phyloP scores from a whole-genome alignment of 2,329 filamentous ascomycete species.

The Aureobasidium melanogenum region DNA sequence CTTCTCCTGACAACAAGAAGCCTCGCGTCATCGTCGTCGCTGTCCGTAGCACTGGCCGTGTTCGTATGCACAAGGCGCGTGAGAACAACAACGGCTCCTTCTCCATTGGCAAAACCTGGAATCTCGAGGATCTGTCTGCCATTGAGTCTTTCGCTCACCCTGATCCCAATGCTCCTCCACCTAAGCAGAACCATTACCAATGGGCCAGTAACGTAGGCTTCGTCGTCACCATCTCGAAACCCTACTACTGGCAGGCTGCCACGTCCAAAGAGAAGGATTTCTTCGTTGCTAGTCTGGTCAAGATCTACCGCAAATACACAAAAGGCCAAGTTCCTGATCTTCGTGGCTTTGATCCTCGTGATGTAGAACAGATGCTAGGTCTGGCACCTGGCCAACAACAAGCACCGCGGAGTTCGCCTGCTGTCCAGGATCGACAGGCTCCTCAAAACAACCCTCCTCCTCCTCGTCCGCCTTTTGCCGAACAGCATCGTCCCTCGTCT shows the following conservation, averaged over 20 bases:
- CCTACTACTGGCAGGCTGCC: constrained; percentile 94
- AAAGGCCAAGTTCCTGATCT: constrained; percentile 73
- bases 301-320: constrained; percentile 95
- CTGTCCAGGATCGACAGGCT: not conserved
- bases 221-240: constrained; percentile 78
- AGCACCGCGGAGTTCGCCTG: constrained; percentile 11
- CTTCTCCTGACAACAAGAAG: constrained; percentile 70
- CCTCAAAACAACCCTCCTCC: constrained; percentile 3
- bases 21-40: constrained; percentile 85
- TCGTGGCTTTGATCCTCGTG: constrained; percentile 70
- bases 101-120: constrained; percentile 98
- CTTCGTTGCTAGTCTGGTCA: constrained; percentile 91
- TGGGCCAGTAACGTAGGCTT: constrained; percentile 84
- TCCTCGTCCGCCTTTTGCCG: constrained; percentile 26
- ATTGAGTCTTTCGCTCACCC: constrained; percentile 74
- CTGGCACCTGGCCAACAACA: constrained; percentile 14
- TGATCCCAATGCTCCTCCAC: constrained; percentile 32
- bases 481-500: constrained; percentile 17
- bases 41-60: constrained; percentile 82
- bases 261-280: constrained; percentile 97
- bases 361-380: constrained; percentile 64
- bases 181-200: constrained; percentile 50
- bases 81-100: constrained; percentile 92
- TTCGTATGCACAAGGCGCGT: constrained; percentile 92
- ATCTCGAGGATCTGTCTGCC: constrained; percentile 75